Evolutionary conservation across 2,329 filamentous ascomycete species (phyloP), one percentile per base, ranked within the genome.

Genomic region (Penicillium freii): DNA sequence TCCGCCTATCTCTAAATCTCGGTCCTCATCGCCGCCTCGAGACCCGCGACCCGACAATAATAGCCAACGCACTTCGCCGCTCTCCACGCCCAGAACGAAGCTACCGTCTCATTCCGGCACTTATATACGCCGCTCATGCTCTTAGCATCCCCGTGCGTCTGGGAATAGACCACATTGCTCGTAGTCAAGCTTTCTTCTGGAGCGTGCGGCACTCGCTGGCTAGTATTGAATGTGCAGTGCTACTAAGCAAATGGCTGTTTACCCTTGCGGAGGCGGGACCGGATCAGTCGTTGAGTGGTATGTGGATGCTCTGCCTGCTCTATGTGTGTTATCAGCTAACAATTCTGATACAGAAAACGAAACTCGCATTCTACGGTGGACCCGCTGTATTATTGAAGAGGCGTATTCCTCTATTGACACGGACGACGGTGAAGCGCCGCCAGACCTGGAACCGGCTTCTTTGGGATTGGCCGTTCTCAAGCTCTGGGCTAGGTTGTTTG

Each of bases 101-200:
- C 52, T 75, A 81, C 21, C 82, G 84, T 33, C 78, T 89, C 25
- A 85, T 84, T 34, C 78, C 85, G 45, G 87, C 87, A 1, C 82
- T 89, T 0, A 81, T 88, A 29, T 87, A 90, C 65, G 84, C 86
- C 1, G 84, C 87, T 29, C 87, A 89, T 67, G 86, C 87, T 0
- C 75, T 90, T 36, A 87, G 85, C 4, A 85, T 88, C 67, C 72
- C 72, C 1, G 70, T 75, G 4, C 66, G 71, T 9, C 57, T 75
- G 23, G 73, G 73, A 0, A 72, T 75, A 39, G 71, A 74, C 27
- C 70, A 72, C 43, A 69, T 75, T 43, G 73, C 70, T 3, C 66
- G 68, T 23, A 75, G 69, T 34, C 72, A 75, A 54, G 69, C 71
- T 4, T 70, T 75, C 44, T 73, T 71, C 54, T 75, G 73, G 73